Base-by-base conservation (phyloP, 306 rosid species). In the Coriaria nepalensis region DNA sequence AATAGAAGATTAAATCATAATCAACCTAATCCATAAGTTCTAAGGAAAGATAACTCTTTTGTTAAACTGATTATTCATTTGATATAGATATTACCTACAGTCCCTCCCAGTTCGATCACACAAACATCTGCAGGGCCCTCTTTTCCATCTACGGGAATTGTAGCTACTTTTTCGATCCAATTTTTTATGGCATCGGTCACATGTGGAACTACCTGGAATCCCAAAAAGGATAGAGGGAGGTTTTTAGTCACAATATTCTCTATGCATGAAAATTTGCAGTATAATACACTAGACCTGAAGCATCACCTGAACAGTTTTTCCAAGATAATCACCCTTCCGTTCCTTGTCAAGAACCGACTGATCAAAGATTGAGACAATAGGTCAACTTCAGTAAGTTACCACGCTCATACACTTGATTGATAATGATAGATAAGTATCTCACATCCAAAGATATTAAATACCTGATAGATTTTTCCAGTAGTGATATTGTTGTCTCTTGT, bases 321-420 rank as follows among this genome's bases (percentile, higher is more conserved):
- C 98, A 12, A 92, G 94, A 68, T 92, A 92, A 73, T 82, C 94
- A 4, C 98, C 96, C 60, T 56, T 79, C 4, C 96, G 80, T 33
- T 92, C 96, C 86, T 85, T 92, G 71, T 92, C 94, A 47, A 92
- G 83, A 49, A 92, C 98, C 64, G 93, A 85, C 96, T 92, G 77
- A 60, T 43, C 59, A 53, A 11, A 43, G 58, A 55, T 5, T 29
- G 35, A 42, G 44, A 10, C 20, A 15, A 38, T 49, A 6, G 0
- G 57, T 71, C 49, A 64, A 57, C 39, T 33, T 29, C 46, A 40
- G 43, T 36, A 46, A 38, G 42, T 9, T 14, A 35, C 13, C 14
- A 8, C 39, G 37, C 39, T 47, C 4, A 8, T 12, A 33, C 37
- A 43, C 10, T 32, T 52, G 36, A 40, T 11, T 9, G 34, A 33